A percentile compares a stretch with the other conserved stretches of the same genome.
These are phyloP conservation scores for Populus davidiana DNA, from an alignment of 345 rosid species.

Conservation along the genomic window DNA sequence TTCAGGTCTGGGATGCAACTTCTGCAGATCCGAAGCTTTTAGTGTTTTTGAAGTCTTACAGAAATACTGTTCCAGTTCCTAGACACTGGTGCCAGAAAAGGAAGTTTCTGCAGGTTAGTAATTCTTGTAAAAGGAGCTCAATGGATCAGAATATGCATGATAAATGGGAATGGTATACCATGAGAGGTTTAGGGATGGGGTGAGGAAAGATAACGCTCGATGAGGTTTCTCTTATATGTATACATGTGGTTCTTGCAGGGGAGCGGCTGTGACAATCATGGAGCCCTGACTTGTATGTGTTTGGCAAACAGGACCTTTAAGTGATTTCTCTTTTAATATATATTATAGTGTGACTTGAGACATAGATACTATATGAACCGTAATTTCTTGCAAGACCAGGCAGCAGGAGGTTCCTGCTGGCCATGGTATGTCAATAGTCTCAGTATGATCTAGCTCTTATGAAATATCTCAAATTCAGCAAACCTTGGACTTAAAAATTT, in stretches of 20 bases:
- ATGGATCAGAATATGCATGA: conserved; percentile 38
- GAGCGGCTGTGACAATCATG: conserved; percentile 77
- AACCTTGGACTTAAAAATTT: neutral
- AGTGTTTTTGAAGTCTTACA: conserved; percentile 84
- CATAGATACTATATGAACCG: conserved; percentile 18
- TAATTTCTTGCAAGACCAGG: neutral
- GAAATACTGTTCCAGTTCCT: conserved; percentile 97
- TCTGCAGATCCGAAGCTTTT: conserved; percentile 93
- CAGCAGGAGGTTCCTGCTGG: neutral
- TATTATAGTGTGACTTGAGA: conserved; percentile 42
- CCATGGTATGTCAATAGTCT: neutral
- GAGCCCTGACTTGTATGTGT: conserved; percentile 99
- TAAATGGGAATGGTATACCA: conserved; percentile 40
- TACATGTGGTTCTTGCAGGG: conserved; percentile 99
- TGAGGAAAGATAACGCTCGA: conserved; percentile 55
- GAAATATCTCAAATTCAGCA: too few relatives aligned
- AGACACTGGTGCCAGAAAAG: conserved; percentile 99
- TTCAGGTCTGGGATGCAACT: conserved; percentile 99
- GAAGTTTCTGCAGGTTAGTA: conserved; percentile 95
- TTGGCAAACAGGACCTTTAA: conserved; percentile 50
- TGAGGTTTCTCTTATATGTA: conserved; percentile 96
- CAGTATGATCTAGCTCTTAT: neutral
- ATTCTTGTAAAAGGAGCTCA: conserved; percentile 8
- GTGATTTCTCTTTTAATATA: conserved; percentile 36
- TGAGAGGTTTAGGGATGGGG: conserved; percentile 48